phyloP scores from a whole-genome alignment of 2,329 filamentous ascomycete species.

The Cladophialophora immunda region DNA sequence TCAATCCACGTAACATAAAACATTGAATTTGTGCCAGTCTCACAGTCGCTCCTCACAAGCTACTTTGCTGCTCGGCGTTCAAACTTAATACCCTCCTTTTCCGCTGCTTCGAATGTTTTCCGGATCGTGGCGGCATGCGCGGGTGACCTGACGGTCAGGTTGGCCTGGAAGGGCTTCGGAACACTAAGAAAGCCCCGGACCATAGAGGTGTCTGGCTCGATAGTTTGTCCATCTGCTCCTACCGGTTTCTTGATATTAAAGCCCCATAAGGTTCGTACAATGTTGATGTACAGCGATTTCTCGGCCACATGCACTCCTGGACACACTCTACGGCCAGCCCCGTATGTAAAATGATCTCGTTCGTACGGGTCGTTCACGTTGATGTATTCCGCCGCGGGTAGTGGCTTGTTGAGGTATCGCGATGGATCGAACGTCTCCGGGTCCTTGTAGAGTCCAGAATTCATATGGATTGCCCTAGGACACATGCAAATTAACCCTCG shows the following conservation, averaged over 20 bases:
- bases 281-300: conserved; percentile 12
- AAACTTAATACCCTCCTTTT: too few relatives aligned
- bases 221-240: neutral
- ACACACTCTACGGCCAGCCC: conserved; percentile 4
- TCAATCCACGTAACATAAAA: too few relatives aligned
- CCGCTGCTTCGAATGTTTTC: too few relatives aligned
- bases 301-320: conserved; percentile 15
- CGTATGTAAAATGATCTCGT: conserved; percentile 17
- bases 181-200: conserved; percentile 1
- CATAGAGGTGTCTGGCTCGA: conserved; percentile 12
- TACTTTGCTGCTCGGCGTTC: too few relatives aligned
- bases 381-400: conserved; percentile 2
- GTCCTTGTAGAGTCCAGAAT: neutral
- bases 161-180: neutral
- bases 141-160: neutral
- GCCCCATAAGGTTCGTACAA: conserved; percentile 10
- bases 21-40: too few relatives aligned
- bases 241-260: conserved; percentile 2
- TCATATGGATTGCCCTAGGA: conserved; percentile 7
- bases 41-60: too few relatives aligned
- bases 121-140: neutral
- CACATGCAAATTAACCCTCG: neutral
- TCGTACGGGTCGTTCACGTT: conserved; percentile 4
- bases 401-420: neutral
- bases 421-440: conserved; percentile 3